phyloP scores from a whole-genome alignment of 352 stramenopile species.

The Phytophthora ramorum region DNA sequence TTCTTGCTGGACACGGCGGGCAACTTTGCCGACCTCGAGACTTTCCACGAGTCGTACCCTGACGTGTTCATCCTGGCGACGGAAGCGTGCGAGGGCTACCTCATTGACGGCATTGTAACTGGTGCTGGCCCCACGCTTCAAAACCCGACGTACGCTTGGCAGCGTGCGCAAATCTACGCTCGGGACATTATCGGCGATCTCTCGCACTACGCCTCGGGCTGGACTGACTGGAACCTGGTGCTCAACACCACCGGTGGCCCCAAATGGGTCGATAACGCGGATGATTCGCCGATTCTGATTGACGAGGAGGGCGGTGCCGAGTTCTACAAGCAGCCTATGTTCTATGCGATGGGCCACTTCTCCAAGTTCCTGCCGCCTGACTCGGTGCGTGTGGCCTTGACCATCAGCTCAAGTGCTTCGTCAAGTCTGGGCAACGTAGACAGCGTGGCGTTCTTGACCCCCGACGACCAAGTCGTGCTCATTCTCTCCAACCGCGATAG shows the following conservation, averaged over 20 bases:
- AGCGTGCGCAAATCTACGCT: constrained; percentile 78
- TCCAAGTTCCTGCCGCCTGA: constrained; percentile 69
- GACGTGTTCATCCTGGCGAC: constrained; percentile 86
- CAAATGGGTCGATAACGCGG: constrained; percentile 71
- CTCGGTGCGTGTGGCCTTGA: constrained; percentile 53
- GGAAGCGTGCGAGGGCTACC: constrained; percentile 79
- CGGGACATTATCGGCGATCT: constrained; percentile 91
- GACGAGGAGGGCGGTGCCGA: constrained; percentile 58
- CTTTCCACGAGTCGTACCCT: constrained; percentile 63
- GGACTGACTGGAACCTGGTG: constrained; percentile 91
- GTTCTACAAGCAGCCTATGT: constrained; percentile 89
- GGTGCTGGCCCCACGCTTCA: constrained; percentile 56
- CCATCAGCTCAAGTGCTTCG: constrained; percentile 35
- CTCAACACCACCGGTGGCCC: constrained; percentile 80
- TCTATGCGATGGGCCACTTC: constrained; percentile 80
- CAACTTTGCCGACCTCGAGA: constrained; percentile 57
- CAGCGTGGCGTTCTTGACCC: constrained; percentile 55
- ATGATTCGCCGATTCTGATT: constrained; percentile 79
- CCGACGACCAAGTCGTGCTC: constrained; percentile 54
- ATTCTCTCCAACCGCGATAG: constrained; percentile 60
- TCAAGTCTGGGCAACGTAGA: constrained; percentile 48
- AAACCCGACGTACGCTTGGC: constrained; percentile 57
- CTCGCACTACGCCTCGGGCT: constrained; percentile 76
- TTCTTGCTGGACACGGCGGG: constrained; percentile 50
- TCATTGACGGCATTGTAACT: constrained; percentile 55